Evolutionary conservation across 139 green algal species (phyloP), one percentile per base, ranked within the genome.

Genomic region (Diplosphaera chodatii): DNA sequence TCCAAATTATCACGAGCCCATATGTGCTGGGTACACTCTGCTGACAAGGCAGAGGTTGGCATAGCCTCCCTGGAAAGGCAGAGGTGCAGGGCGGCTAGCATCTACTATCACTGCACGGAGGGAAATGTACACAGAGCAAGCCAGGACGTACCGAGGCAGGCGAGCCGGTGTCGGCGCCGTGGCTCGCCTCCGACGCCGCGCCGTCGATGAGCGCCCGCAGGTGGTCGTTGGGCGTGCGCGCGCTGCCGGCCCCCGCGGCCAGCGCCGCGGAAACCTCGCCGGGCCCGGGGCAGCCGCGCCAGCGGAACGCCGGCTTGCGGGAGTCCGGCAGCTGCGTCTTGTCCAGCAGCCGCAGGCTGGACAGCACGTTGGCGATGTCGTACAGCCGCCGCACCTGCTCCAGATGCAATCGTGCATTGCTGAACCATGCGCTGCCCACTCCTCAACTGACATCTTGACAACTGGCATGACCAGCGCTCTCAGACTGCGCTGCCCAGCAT

Each of bases 341-440:
- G 63, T 86, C 69, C 4, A 89, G 75, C 40, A 92, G 76, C 48
- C 70, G 68, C 28, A 89, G 66, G n/a, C 65, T 71, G 41, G 64
- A 67, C 18, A 93, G 79, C 31, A 93, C 84, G 74, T 92, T 93
- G 69, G 87, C 87, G 48, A 93, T 88, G 78, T 93, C 87, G 64
- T 93, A 93, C 64, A 92, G 76, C 32, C 87, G 70, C 34, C 87
- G 76, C 32, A 88, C 85, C n/a, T n/a, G n/a, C n/a, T n/a, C n/a
- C n/a, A n/a, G n/a, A n/a, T n/a, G n/a, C n/a, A n/a, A n/a, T n/a
- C n/a, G n/a, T n/a, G n/a, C n/a, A n/a, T n/a, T n/a, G n/a, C n/a
- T n/a, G n/a, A n/a, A n/a, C n/a, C n/a, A n/a, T n/a, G n/a, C n/a
- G n/a, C n/a, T n/a, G n/a, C n/a, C n/a, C n/a, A n/a, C n/a, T n/a